Evolutionary conservation across 176 grass and related monocot species (phyloP), one percentile per base, ranked within the genome.

Genomic region (Phragmites australis): DNA sequence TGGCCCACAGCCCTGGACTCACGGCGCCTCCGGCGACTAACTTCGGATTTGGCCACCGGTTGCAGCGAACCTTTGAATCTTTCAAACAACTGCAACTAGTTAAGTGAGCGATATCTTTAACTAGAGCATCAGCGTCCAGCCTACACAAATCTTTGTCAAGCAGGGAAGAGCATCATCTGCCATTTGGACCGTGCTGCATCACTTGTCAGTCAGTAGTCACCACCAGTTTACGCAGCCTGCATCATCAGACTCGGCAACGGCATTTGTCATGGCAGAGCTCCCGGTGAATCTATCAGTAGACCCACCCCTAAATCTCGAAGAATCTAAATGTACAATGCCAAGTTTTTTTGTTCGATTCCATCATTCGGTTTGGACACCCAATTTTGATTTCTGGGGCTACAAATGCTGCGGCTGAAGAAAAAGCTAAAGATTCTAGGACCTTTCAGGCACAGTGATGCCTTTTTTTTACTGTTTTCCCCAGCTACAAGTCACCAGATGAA

Each of bases 41-140:
- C 32, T 25, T 9, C 46, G 64, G 19, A 26, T 72, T 50, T 57
- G 61, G 72, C 82, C 72, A 48, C 6, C 53, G 4, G 79, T 9
- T 6, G 45, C 17, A 74, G 4, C 71, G 4, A 67, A 47, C 48
- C 71, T 56, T 75, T 68, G 81, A 84, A 77, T 42, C 26, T n/a
- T 57, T 40, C 19, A 69, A 19, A 51, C 0, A 19, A 11, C 23
- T 2, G 0, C 19, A 60, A 23, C n/a, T 68, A 40, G n/a, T 56
- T 3, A 31, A 22, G 56, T 52, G 23, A 16, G 26, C 26, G 50
- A 1, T 25, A 6, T 3, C 25, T 54, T 50, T 75, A 2, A 10
- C 11, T 50, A 53, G 37, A n/a, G 40, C 25, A 39, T 63, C 30
- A 82, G n/a, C 13, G 19, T 34, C 26, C 41, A 65, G 31, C 11